Percentiles rank a stretch among this genome's conserved stretches.
phyloP scores from a whole-genome alignment of 1,284 basidiomycete genomes.

The Ganoderma boninense region DNA sequence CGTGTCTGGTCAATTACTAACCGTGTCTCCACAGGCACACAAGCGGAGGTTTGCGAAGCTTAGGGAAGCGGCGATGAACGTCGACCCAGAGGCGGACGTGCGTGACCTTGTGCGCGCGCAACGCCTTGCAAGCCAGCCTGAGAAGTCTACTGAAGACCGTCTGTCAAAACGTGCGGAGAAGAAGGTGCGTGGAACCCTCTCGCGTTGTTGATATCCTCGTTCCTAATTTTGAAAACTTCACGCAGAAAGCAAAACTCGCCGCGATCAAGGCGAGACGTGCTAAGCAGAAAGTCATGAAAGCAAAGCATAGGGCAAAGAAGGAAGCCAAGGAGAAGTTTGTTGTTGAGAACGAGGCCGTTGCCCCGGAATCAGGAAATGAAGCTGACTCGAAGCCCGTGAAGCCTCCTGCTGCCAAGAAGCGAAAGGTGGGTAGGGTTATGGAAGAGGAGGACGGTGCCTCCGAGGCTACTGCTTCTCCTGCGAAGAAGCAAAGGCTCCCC shows the following conservation, averaged over 20 bases:
- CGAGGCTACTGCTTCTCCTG: not conserved
- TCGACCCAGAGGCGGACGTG: conserved; percentile 54
- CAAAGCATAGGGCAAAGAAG: conserved; percentile 34
- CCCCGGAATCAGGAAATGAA: conserved; percentile 1
- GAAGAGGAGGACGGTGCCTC: not conserved
- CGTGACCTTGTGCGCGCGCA: conserved; percentile 53
- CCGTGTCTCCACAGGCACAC: conserved; percentile 57
- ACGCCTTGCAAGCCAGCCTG: conserved; percentile 13
- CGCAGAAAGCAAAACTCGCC: conserved; percentile 52
- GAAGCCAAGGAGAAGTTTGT: conserved; percentile 27
- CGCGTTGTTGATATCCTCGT: not conserved
- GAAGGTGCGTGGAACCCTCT: conserved; percentile 48
- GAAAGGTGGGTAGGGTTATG: conserved; percentile 33
- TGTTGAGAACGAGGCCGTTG: conserved; percentile 5
- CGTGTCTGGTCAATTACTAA: not conserved
- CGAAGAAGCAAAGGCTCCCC: conserved; percentile 17
- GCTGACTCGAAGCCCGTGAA: conserved; percentile 24
- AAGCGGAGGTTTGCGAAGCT: conserved; percentile 65
- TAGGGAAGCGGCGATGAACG: conserved; percentile 46
- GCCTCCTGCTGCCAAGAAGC: conserved; percentile 36
- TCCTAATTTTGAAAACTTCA: not conserved
- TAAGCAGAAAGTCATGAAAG: conserved; percentile 46
- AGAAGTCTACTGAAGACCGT: conserved; percentile 16
- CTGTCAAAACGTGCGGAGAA: conserved; percentile 66
- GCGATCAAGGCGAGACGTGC: conserved; percentile 50